These are phyloP conservation scores for Blastobotrys elegans DNA, from an alignment of 1,139 yeast genomes.

Conservation along the genomic window DNA sequence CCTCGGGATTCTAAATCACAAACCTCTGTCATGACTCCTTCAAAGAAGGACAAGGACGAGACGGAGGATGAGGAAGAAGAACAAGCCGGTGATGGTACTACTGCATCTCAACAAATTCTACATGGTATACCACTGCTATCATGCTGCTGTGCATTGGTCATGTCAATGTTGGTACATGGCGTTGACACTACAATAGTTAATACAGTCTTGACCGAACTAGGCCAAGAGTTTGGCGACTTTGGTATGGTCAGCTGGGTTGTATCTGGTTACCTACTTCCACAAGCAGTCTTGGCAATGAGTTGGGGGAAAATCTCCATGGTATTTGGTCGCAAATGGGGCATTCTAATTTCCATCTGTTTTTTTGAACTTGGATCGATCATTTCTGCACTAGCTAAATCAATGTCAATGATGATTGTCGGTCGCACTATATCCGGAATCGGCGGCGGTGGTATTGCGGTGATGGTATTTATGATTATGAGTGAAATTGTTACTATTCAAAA, in stretches of 20 bases:
- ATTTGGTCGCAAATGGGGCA: constrained; percentile 54
- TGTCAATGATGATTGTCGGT: constrained; percentile 64
- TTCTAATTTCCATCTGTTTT: constrained; percentile 46
- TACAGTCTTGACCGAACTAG: constrained; percentile 47
- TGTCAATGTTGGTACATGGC: constrained; percentile 54
- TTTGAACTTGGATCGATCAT: constrained; percentile 63
- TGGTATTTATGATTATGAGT: constrained; percentile 54
- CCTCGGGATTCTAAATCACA: background rate
- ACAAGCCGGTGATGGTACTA: constrained; percentile 19
- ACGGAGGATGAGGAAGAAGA: background rate
- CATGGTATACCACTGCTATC: constrained; percentile 41
- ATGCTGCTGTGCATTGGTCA: constrained; percentile 44
- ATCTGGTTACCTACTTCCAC: constrained; percentile 55
- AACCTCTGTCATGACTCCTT: background rate
- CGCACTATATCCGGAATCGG: constrained; percentile 70
- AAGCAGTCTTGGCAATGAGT: constrained; percentile 52
- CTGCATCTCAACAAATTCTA: constrained; percentile 33
- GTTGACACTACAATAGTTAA: constrained; percentile 64
- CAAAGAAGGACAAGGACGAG: constrained; percentile 4
- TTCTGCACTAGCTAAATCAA: constrained; percentile 51
- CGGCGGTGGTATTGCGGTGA: constrained; percentile 62
- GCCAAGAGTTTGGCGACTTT: constrained; percentile 49
- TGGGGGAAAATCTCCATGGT: constrained; percentile 61
- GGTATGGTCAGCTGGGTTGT: constrained; percentile 58
- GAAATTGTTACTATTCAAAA: constrained; percentile 58